Evolutionary conservation across 1,284 basidiomycete species (phyloP), one percentile per base, ranked within the genome.

Genomic region (Rhizopogon parksii): DNA sequence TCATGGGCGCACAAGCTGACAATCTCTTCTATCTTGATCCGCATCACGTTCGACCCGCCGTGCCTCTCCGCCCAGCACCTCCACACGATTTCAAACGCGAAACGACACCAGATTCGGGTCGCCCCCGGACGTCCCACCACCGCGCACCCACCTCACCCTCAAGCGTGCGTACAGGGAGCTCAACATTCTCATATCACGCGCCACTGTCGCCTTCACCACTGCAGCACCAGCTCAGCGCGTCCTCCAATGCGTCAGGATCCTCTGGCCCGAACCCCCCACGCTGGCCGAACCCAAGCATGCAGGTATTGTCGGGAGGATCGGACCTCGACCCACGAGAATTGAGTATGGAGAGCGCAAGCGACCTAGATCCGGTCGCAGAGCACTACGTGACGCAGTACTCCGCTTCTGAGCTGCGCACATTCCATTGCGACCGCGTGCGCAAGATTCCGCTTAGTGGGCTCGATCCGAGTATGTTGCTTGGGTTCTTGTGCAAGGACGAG

Each of bases 381-480:
- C 88, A 88, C 71, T 87, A 82, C 58, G 71, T 75, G 17, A 72
- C 72, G 0, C 83, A 85, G 4, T 92, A 88, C 65, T 67, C 74
- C 0, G 67, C 77, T 9, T 50, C 75, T 6, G 88, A 94, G 62
- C 71, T 97, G 27, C 79, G 79, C 57, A 95, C 91, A 2, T 99
- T 93, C 75, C 95, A 98, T 67, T 94, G 92, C 65, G 94, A 97
- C 24, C 83, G 87, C 17, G 86, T 97, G 39, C 78, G 91, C 63
- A 94, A 95, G 77, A 94, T 98, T 90, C 87, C 88, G 0, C 70
- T 98, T 42, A 82, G 83, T 36, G 85, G 85, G n/a, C 70, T 99
- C 48, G 95, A 98, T 65, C 95, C 96, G 9, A 95, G 92, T 61
- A 98, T 99, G 95, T 73, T 99, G 7, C 76, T 98, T 49, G 95